phyloP scores from a whole-genome alignment of 2,329 filamentous ascomycete genomes.

The Cordyceps cicadae region DNA sequence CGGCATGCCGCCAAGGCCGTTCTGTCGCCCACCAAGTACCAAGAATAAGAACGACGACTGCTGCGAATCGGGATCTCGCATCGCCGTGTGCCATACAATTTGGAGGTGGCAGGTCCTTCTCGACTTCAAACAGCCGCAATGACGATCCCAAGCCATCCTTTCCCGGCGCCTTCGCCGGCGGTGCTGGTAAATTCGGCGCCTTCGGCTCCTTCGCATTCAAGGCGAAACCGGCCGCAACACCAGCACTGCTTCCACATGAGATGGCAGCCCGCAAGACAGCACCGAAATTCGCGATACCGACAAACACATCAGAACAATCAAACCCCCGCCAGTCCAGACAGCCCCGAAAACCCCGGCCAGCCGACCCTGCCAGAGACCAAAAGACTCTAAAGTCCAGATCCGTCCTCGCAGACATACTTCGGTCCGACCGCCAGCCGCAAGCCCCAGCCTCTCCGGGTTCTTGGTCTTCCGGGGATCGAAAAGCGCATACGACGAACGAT shows the following conservation, averaged over 20 bases:
- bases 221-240: conserved; percentile 13
- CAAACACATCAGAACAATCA: neutral
- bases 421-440: conserved; percentile 7
- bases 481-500: conserved; percentile 17
- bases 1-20: conserved; percentile 12
- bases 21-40: neutral
- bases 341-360: conserved; percentile 3
- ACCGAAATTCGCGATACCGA: conserved; percentile 11
- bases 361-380: conserved; percentile 3
- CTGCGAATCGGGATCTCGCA: neutral
- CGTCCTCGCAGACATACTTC: conserved; percentile 26
- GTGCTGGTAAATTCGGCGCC: conserved; percentile 15
- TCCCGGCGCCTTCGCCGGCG: conserved; percentile 18
- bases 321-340: neutral
- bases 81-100: neutral
- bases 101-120: conserved; percentile 17
- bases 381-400: conserved; percentile 18
- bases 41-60: neutral
- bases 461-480: conserved; percentile 12
- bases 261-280: conserved; percentile 25
- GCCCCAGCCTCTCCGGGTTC: neutral
- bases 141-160: conserved; percentile 17
- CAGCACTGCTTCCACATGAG: conserved; percentile 31
- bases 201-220: conserved; percentile 15
- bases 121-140: conserved; percentile 18